Evolutionary conservation across 2,329 filamentous ascomycete genomes (phyloP).

Genomic region (Beauveria varroae): DNA sequence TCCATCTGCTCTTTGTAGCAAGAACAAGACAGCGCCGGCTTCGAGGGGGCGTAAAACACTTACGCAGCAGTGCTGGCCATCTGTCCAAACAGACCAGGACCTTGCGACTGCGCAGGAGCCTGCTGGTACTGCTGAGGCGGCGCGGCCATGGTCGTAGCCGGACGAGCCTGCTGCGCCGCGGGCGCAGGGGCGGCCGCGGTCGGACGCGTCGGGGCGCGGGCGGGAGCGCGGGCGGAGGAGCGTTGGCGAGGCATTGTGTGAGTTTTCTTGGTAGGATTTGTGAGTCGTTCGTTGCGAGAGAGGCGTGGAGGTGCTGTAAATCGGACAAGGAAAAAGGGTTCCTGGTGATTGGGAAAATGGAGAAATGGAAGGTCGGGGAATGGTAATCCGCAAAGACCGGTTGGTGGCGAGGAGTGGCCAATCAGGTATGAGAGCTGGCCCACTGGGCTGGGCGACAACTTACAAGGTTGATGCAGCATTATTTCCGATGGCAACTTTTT

Average conservation of each 20-base stretch:
- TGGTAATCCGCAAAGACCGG: conserved; percentile 19
- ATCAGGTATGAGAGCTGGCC: conserved; percentile 16
- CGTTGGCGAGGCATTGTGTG: conserved; percentile 67
- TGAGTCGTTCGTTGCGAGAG: conserved; percentile 14
- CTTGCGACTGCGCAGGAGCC: conserved; percentile 53
- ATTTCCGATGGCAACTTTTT: neutral
- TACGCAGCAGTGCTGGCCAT: conserved; percentile 98
- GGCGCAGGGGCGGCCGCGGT: conserved; percentile 52
- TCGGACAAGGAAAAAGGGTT: neutral
- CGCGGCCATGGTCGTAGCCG: conserved; percentile 60
- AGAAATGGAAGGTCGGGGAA: conserved; percentile 23
- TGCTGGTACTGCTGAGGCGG: conserved; percentile 37
- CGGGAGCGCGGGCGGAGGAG: conserved; percentile 49
- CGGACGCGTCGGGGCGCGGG: conserved; percentile 58
- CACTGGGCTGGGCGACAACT: neutral
- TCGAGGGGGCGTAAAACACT: conserved; percentile 33
- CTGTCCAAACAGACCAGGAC: conserved; percentile 85
- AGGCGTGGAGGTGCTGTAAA: neutral
- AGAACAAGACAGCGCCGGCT: neutral
- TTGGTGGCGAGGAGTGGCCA: conserved; percentile 17
- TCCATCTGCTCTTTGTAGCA: neutral
- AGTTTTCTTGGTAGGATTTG: neutral
- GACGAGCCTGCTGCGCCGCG: conserved; percentile 56
- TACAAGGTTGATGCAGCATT: neutral
- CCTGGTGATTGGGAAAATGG: neutral